These are phyloP conservation scores for Aspergillus cavernicola DNA, from an alignment of 495 filamentous ascomycete genomes.

Conservation along the genomic window DNA sequence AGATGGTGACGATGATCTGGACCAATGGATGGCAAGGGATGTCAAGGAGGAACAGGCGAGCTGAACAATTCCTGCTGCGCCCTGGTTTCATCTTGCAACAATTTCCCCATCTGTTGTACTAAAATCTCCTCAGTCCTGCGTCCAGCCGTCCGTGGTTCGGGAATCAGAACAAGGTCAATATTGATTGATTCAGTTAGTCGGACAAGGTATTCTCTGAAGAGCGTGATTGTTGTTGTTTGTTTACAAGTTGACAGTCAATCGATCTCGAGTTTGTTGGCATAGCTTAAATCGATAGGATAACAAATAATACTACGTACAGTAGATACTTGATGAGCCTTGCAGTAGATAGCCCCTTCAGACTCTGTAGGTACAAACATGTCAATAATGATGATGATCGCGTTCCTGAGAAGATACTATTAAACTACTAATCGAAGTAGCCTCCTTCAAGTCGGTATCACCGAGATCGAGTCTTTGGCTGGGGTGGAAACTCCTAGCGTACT, in stretches of 20 bases:
- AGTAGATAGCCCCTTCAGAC: background rate
- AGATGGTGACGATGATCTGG: background rate
- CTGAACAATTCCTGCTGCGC: constrained; percentile 6
- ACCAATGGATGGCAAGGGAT: constrained; percentile 16
- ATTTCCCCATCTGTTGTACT: background rate
- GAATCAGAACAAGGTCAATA: constrained; percentile 2
- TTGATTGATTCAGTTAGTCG: background rate
- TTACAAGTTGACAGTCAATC: background rate
- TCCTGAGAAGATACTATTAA: background rate
- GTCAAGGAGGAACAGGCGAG: constrained; percentile 6
- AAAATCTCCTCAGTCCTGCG: background rate
- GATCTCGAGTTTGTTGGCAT: background rate
- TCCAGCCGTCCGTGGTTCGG: constrained; percentile 4
- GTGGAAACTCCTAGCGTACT: constrained; percentile 26
- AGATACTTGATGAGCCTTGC: too few species aligned
- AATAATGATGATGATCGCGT: background rate
- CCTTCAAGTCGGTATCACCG: constrained; percentile 3
- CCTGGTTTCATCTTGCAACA: constrained; percentile 13
- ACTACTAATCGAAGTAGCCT: too few species aligned
- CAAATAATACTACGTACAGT: background rate
- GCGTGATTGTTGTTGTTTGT: background rate
- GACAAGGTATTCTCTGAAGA: background rate
- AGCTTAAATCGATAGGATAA: constrained; percentile 7
- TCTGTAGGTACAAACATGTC: background rate
- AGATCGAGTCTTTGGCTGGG: constrained; percentile 16